These are phyloP conservation scores for Pichia sorboxylosa DNA, from an alignment of 1,139 yeast species.

Conservation along the genomic window DNA sequence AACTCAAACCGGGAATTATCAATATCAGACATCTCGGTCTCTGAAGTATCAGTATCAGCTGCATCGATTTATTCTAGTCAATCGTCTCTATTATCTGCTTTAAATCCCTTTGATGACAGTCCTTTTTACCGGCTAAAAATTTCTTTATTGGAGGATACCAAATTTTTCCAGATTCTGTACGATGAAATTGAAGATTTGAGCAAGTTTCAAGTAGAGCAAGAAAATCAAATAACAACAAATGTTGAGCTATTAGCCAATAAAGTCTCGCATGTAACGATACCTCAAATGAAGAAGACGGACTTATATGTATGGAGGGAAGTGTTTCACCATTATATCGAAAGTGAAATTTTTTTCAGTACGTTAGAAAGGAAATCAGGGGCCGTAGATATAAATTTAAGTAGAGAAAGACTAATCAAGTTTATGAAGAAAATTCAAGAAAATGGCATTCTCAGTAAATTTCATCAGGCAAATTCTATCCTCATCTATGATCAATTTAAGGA, in stretches of 20 bases:
- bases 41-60: conserved; percentile 1
- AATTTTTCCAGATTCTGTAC: conserved; percentile 48
- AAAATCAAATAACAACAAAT: conserved; percentile 31
- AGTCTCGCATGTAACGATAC: conserved; percentile 31
- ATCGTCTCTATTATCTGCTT: conserved; percentile 8
- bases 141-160: conserved; percentile 28
- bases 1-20: neutral
- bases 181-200: conserved; percentile 44
- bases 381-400: conserved; percentile 25
- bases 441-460: conserved; percentile 31
- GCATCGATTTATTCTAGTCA: neutral
- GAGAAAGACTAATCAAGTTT: conserved; percentile 30
- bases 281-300: conserved; percentile 37
- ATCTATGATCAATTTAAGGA: conserved; percentile 41
- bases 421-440: conserved; percentile 30
- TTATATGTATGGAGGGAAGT: conserved; percentile 63
- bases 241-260: conserved; percentile 33
- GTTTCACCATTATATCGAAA: conserved; percentile 52
- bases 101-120: conserved; percentile 18
- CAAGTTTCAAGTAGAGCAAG: conserved; percentile 34
- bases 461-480: conserved; percentile 34
- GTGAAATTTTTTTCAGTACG: conserved; percentile 52
- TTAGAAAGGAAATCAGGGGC: conserved; percentile 38
- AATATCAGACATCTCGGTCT: neutral
- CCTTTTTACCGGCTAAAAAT: conserved; percentile 22